These are phyloP conservation scores for Fusarium sp. DNA, from an alignment of 2,329 filamentous ascomycete species.

Conservation along the genomic window DNA sequence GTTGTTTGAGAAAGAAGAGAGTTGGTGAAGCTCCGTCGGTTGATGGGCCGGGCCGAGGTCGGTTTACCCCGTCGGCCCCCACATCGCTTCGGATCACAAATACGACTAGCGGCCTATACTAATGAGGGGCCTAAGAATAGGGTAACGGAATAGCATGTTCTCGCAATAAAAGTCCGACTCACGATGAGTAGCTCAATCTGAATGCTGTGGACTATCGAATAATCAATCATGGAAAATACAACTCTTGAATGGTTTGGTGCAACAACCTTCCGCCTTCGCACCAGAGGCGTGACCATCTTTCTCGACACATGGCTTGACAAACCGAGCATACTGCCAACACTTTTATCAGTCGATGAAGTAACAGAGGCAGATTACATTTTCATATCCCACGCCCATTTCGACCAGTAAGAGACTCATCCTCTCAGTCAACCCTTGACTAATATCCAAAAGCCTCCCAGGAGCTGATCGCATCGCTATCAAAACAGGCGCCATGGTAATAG, in stretches of 20 bases:
- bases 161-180: accelerated
- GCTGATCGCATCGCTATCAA: conserved; percentile 8
- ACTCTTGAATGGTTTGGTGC: not conserved
- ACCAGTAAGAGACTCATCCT: not conserved
- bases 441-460: not conserved
- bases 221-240: not conserved
- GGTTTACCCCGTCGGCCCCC: conserved; percentile 1
- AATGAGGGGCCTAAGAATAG: not conserved
- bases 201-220: too few species aligned
- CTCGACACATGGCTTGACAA: not conserved
- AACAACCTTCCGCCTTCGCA: not conserved
- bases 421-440: too few species aligned
- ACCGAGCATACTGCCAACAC: not conserved
- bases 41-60: not conserved
- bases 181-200: too few species aligned
- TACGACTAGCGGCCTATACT: accelerated
- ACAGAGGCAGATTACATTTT: not conserved
- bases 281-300: not conserved
- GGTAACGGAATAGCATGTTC: accelerated
- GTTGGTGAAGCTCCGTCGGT: accelerated
- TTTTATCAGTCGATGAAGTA: not conserved
- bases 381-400: not conserved
- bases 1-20: too few species aligned
- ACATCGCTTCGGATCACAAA: not conserved
- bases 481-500: conserved; percentile 2